phyloP scores from a whole-genome alignment of 345 rosid species.

The Camelina hispida region DNA sequence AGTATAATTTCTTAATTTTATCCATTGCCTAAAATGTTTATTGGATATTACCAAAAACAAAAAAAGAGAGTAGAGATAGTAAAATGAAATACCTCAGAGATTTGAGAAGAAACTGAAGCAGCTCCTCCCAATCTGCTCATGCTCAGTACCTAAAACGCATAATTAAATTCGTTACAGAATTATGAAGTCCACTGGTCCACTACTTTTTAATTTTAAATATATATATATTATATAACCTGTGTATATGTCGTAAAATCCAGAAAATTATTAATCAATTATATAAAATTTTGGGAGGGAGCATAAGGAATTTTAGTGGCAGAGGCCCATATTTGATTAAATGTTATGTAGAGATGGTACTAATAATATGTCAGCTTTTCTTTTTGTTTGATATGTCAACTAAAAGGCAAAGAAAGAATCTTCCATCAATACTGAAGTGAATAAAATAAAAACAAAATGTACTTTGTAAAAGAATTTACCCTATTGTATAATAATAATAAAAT shows the following conservation, averaged over 20 bases:
- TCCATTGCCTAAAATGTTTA: background rate
- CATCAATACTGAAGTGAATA: background rate
- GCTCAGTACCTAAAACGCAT: conserved; percentile 69
- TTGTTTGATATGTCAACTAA: conserved; percentile 46
- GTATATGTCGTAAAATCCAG: conserved; percentile 13
- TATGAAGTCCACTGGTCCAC: conserved; percentile 10
- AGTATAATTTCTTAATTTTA: background rate
- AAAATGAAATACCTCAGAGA: conserved; percentile 70
- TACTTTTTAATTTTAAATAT: background rate
- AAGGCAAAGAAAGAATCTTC: conserved; percentile 40
- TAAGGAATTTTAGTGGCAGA: conserved; percentile 44
- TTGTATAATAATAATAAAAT: background rate
- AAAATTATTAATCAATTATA: background rate
- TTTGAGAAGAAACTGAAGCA: conserved; percentile 82
- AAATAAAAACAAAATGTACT: conserved; percentile 5
- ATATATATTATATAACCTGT: background rate
- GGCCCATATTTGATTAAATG: conserved; percentile 41
- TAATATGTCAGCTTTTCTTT: conserved; percentile 34
- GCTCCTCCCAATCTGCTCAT: conserved; percentile 97
- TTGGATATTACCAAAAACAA: background rate
- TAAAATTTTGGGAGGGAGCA: conserved; percentile 24
- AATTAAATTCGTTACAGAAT: conserved; percentile 3
- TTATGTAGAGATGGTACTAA: conserved; percentile 27
- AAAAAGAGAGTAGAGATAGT: too few species aligned
- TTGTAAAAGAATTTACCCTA: background rate